phyloP scores from a whole-genome alignment of 1,139 yeast species.

The Ogataea hybrid region DNA sequence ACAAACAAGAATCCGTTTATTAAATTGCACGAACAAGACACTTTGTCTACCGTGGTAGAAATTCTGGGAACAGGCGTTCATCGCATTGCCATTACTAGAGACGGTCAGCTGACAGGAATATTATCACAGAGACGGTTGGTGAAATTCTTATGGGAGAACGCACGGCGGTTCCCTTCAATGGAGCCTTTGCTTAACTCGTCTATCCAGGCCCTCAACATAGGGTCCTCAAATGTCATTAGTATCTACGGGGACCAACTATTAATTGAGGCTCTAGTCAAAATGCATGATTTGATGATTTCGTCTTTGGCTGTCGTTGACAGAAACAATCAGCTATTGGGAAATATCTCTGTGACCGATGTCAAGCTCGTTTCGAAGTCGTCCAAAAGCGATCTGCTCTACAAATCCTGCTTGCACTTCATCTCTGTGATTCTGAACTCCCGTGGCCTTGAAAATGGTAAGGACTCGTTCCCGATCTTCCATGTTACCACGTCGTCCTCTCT shows the following conservation, averaged over 20 bases:
- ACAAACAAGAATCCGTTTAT: slow-evolving; percentile 88
- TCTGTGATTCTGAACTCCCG: slow-evolving; percentile 82
- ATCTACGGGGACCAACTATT: slow-evolving; percentile 83
- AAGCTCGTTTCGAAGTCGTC: slow-evolving; percentile 81
- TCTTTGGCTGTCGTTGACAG: slow-evolving; percentile 94
- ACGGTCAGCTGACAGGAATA: slow-evolving; percentile 62
- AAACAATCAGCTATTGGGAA: slow-evolving; percentile 73
- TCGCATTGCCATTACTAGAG: slow-evolving; percentile 77
- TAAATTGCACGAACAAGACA: slow-evolving; percentile 66
- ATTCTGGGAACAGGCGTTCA: slow-evolving; percentile 91
- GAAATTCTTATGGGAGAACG: slow-evolving; percentile 86
- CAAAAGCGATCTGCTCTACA: slow-evolving; percentile 75
- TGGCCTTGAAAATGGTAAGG: slow-evolving; percentile 93
- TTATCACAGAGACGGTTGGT: slow-evolving; percentile 86
- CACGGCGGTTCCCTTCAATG: slow-evolving; percentile 76
- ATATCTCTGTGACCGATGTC: slow-evolving; percentile 92
- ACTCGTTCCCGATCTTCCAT: slow-evolving; percentile 94
- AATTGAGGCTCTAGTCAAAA: slow-evolving; percentile 80
- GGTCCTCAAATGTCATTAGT: slow-evolving; percentile 67
- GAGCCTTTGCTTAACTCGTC: slow-evolving; percentile 71
- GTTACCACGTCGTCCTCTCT: slow-evolving; percentile 76
- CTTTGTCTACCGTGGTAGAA: slow-evolving; percentile 73
- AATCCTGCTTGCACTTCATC: slow-evolving; percentile 83
- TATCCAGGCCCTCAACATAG: slow-evolving; percentile 65
- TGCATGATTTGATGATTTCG: slow-evolving; percentile 82